phyloP scores from a whole-genome alignment of 2,329 filamentous ascomycete genomes.

The Talaromyces sp. region DNA sequence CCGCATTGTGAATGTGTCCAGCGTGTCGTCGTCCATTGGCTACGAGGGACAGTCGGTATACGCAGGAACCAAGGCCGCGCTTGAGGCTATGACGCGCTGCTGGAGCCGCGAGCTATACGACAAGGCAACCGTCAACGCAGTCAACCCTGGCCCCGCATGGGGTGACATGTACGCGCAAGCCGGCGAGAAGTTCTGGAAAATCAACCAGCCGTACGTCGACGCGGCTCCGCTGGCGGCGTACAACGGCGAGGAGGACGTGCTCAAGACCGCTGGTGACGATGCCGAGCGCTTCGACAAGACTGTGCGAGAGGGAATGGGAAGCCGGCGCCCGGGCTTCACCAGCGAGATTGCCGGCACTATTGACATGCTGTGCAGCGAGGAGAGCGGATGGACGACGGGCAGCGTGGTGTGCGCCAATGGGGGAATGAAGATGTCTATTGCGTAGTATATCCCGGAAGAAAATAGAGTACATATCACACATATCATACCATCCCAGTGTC shows the following conservation, averaged over 20 bases:
- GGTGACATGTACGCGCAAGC: conserved; percentile 59
- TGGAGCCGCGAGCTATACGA: conserved; percentile 60
- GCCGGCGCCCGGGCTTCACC: conserved; percentile 58
- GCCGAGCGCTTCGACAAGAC: conserved; percentile 54
- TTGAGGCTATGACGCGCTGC: conserved; percentile 63
- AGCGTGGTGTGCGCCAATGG: conserved; percentile 76
- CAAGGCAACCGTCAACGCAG: conserved; percentile 57
- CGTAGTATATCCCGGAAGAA: not conserved
- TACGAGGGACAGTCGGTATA: conserved; percentile 57
- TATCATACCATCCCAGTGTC: not conserved
- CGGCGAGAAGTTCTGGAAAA: conserved; percentile 51
- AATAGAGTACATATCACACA: not conserved
- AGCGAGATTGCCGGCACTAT: conserved; percentile 70
- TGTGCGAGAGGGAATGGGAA: conserved; percentile 57
- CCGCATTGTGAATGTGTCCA: conserved; percentile 57
- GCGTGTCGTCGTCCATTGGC: conserved; percentile 53
- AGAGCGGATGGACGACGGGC: conserved; percentile 70
- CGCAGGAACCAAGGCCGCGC: conserved; percentile 60
- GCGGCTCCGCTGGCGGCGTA: conserved; percentile 53
- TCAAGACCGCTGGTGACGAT: conserved; percentile 24
- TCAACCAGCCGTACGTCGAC: conserved; percentile 56
- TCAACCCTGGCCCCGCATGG: conserved; percentile 61
- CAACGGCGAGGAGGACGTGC: conserved; percentile 5
- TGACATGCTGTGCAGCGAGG: conserved; percentile 66
- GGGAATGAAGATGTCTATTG: conserved; percentile 45